Percentiles rank a stretch among this genome's conserved stretches.
Conservation (phyloP, 441 rosid genomes). For the Jatropha podagrica region DNA sequence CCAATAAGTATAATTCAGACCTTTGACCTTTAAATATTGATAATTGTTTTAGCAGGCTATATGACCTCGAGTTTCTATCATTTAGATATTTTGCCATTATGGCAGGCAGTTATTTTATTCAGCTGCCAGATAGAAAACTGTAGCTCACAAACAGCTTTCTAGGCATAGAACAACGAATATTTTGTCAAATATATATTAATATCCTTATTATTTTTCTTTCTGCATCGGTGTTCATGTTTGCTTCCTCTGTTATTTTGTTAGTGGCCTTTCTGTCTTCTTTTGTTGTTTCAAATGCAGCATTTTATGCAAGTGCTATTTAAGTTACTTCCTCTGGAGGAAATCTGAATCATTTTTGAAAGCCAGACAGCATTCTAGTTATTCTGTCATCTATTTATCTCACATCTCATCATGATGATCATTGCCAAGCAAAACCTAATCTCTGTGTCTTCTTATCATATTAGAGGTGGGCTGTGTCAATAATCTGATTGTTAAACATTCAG, state of each 20-base stretch:
- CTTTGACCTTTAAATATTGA: slow-evolving; percentile 10
- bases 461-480: not conserved
- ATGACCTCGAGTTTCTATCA: not conserved
- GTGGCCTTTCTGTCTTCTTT: not conserved
- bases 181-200: not conserved
- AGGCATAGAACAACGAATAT: not conserved
- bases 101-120: not conserved
- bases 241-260: not conserved
- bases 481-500: not conserved
- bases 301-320: not conserved
- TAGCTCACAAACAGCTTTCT: not conserved
- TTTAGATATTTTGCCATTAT: not conserved
- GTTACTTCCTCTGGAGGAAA: slow-evolving; percentile 1
- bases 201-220: not conserved
- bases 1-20: slow-evolving; percentile 69
- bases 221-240: slow-evolving; percentile 1
- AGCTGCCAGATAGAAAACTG: not conserved
- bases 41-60: slow-evolving; percentile 1
- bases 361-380: not conserved
- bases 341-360: not conserved
- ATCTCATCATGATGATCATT: not conserved
- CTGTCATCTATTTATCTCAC: not conserved
- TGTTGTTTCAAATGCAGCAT: not conserved
- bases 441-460: not conserved
- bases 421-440: not conserved